These are phyloP conservation scores for Atalantia buxifolia DNA, from an alignment of 345 rosid species.

Conservation along the genomic window DNA sequence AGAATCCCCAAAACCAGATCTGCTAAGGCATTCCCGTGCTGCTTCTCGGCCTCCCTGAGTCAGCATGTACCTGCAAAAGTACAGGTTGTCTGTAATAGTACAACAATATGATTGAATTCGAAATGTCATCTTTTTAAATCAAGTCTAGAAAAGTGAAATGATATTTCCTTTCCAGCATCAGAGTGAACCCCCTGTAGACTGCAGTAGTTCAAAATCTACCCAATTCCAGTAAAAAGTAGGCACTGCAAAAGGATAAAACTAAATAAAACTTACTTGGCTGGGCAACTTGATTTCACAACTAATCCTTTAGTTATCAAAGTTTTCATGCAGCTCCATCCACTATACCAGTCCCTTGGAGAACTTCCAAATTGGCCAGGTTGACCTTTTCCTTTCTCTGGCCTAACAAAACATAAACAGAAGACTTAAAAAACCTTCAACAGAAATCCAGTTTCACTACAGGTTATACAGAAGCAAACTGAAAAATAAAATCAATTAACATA, in stretches of 20 bases:
- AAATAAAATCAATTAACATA: constrained; percentile 31
- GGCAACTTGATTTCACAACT: constrained; percentile 86
- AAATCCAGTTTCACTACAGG: background rate
- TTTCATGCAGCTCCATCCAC: constrained; percentile 94
- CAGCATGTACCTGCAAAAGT: constrained; percentile 71
- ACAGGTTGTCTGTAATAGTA: background rate
- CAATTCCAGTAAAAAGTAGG: background rate
- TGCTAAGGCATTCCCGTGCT: constrained; percentile 63
- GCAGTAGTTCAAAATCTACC: background rate
- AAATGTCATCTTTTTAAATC: background rate
- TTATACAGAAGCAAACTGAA: background rate
- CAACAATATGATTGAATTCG: background rate
- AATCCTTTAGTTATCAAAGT: constrained; percentile 77
- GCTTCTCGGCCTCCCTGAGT: constrained; percentile 72
- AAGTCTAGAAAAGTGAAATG: background rate
- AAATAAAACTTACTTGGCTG: constrained; percentile 65
- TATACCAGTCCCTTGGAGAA: constrained; percentile 83
- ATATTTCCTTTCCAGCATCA: background rate
- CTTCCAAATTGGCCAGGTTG: constrained; percentile 63
- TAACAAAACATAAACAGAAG: constrained; percentile 24
- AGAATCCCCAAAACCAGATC: constrained; percentile 64
- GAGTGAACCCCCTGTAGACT: background rate
- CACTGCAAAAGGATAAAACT: background rate
- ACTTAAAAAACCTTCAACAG: constrained; percentile 6
- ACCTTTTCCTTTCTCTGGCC: constrained; percentile 87